Base-by-base conservation (phyloP, 306 rosid genomes). In the Castanea crenata region DNA sequence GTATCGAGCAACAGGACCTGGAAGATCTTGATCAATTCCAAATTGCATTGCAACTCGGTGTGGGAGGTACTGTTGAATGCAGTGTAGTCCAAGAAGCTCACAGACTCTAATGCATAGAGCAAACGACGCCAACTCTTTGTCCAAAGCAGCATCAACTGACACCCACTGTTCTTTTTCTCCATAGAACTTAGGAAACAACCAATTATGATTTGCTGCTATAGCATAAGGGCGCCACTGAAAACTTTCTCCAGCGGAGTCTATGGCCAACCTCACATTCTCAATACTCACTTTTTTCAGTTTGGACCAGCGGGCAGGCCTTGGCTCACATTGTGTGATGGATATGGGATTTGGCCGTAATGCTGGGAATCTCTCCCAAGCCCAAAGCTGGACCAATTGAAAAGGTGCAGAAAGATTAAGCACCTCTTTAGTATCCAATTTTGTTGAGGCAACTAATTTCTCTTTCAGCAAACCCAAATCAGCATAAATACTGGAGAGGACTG, bases 41-140 rank as follows among this genome's bases (percentile, higher is more conserved):
- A 93, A 91, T 49, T 91, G 91, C 96, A 87, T 84, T 1, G 92
- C 85, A 41, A 91, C 91, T 1, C 90, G 71, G 20, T 89, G 87
- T 2, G 94, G 92, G 0, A 75, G 55, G 77, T 89, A 89, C 21
- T 71, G 71, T 80, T 82, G 87, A 18, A 58, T 21, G 55, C 23
- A 61, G 0, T 76, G 77, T 15, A 86, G 23, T 5, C 92, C 94
- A 31, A 77, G 83, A 80, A 91, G 71, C 57, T 81, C 75, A 54
- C 75, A 79, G 19, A 65, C 59, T 58, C 82, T 78, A 72, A 89
- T 44, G 76, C 91, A 89, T n/a, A 23, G 52, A 59, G 62, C 81
- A 55, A 82, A 85, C 5, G 84, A 84, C 18, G 4, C 64, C 2
- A 91, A 67, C 25, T 79, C 86, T 6, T 20, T 3, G 4, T 79